These are phyloP conservation scores for Starmerella etchellsii DNA, from an alignment of 805 yeast species.

Conservation along the genomic window DNA sequence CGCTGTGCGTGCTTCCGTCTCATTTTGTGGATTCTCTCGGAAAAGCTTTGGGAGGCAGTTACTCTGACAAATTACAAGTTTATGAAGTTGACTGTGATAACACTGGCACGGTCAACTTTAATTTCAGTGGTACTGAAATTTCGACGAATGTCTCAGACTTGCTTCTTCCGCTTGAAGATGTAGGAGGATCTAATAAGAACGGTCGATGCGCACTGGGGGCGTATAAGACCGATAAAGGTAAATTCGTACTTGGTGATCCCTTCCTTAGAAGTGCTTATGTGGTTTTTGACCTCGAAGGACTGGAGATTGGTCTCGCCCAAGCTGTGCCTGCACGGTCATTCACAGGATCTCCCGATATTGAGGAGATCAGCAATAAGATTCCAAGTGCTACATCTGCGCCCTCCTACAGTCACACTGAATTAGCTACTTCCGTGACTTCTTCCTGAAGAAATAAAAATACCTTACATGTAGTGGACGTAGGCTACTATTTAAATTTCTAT, in stretches of 20 bases:
- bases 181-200: background rate
- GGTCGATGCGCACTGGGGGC: conserved; percentile 1
- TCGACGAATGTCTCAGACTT: background rate
- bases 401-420: background rate
- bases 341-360: background rate
- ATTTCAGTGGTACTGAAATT: conserved; percentile 14
- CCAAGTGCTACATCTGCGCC: conserved; percentile 9
- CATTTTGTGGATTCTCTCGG: conserved; percentile 13
- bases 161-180: background rate
- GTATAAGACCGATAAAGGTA: background rate
- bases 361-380: conserved; percentile 2
- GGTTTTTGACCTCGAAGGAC: conserved; percentile 50
- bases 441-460: background rate
- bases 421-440: background rate
- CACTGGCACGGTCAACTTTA: conserved; percentile 6
- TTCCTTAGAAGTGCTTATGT: conserved; percentile 50
- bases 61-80: conserved; percentile 23
- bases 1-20: conserved; percentile 6
- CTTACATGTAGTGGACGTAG: too few relatives aligned
- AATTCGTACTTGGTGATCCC: conserved; percentile 45
- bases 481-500: too few relatives aligned
- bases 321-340: conserved; percentile 9
- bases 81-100: conserved; percentile 4
- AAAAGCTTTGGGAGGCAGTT: conserved; percentile 29
- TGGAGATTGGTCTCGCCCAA: conserved; percentile 43